Conservation (phyloP, 2,329 filamentous ascomycete species). For the Stagonosporopsis vannaccii region DNA sequence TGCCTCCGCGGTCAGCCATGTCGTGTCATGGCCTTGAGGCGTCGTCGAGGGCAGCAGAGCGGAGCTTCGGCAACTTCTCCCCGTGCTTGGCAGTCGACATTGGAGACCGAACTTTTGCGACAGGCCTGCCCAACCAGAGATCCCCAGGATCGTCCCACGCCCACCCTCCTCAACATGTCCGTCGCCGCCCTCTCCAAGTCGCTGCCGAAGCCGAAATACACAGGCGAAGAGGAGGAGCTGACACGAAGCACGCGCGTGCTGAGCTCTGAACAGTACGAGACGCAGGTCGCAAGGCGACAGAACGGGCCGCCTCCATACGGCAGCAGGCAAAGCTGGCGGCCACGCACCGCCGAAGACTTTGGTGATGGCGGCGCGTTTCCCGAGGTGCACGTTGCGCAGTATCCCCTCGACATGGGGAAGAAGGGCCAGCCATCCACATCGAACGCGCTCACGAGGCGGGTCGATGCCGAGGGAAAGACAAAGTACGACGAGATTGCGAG, state of each 20-base stretch:
- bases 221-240: slow-evolving; percentile 84
- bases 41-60: neutral
- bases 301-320: slow-evolving; percentile 87
- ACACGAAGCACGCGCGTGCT: slow-evolving; percentile 84
- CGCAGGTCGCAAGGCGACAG: slow-evolving; percentile 76
- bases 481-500: slow-evolving; percentile 96
- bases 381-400: slow-evolving; percentile 91
- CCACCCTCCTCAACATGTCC: slow-evolving; percentile 38
- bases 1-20: neutral
- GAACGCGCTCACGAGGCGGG: slow-evolving; percentile 91
- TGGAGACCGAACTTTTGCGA: slow-evolving; percentile 15
- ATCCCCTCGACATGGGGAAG: slow-evolving; percentile 92
- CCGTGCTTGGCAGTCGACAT: slow-evolving; percentile 8
- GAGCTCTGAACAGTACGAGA: slow-evolving; percentile 78
- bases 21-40: neutral
- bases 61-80: slow-evolving; percentile 1
- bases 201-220: slow-evolving; percentile 89
- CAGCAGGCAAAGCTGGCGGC: slow-evolving; percentile 87
- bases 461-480: slow-evolving; percentile 89
- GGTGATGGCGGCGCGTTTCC: slow-evolving; percentile 96
- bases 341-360: slow-evolving; percentile 87
- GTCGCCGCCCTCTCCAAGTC: slow-evolving; percentile 74
- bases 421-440: slow-evolving; percentile 67
- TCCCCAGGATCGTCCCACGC: slow-evolving; percentile 5
- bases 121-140: neutral